A percentile compares a stretch with the other conserved stretches of the same genome.
Evolutionary conservation across 1,284 basidiomycete genomes (phyloP).

Genomic region (Amanita bisporigera): DNA sequence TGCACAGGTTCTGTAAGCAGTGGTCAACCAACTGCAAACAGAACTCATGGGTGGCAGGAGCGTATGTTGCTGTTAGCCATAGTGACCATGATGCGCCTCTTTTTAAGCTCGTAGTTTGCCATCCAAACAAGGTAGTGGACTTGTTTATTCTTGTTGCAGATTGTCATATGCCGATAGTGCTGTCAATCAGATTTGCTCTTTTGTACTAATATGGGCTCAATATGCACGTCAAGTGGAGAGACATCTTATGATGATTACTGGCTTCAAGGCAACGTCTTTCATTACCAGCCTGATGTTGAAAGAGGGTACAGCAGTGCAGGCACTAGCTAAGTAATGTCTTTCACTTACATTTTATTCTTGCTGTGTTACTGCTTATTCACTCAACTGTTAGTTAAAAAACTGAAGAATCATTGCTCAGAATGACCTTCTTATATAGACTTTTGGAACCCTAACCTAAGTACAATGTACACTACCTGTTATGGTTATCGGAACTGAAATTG

Average conservation of each 20-base stretch:
- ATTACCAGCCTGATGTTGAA: constrained; percentile 66
- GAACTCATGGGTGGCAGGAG: constrained; percentile 54
- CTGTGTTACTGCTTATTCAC: too few species aligned
- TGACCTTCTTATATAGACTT: too few species aligned
- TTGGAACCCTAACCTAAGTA: too few species aligned
- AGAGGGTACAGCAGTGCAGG: too few species aligned
- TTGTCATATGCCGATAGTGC: constrained; percentile 66
- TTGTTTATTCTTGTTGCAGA: constrained; percentile 68
- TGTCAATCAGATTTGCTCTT: constrained; percentile 54
- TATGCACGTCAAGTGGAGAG: neutral
- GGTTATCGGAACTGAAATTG: too few species aligned
- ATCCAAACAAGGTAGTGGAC: constrained; percentile 72
- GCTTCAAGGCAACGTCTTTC: constrained; percentile 61
- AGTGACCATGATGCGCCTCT: constrained; percentile 84
- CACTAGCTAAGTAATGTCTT: too few species aligned
- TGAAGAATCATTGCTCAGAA: too few species aligned
- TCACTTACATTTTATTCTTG: too few species aligned
- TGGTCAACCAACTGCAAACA: neutral
- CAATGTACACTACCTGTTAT: too few species aligned
- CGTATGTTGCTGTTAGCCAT: constrained; percentile 76
- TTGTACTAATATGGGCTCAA: constrained; percentile 48
- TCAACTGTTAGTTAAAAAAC: too few species aligned
- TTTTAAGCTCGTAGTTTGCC: constrained; percentile 81
- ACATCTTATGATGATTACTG: constrained; percentile 49
- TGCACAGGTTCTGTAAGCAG: constrained; percentile 24